Evolutionary conservation across 331 rosid genomes (phyloP).

Genomic region (Quercus phellos): DNA sequence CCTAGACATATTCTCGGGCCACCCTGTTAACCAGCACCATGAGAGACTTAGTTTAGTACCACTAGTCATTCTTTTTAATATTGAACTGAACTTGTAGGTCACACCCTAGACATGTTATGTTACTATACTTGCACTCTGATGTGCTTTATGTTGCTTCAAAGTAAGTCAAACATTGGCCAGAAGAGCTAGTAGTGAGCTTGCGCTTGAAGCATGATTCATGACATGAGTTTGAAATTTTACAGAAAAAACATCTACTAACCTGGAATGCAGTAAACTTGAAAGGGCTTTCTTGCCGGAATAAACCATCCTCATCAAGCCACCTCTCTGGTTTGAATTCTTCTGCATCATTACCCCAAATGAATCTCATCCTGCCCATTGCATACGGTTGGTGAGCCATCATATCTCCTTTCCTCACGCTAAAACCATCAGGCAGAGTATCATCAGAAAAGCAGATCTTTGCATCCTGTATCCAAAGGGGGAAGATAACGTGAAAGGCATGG

Average conservation of each 20-base stretch:
- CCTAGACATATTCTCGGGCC: conserved; percentile 84
- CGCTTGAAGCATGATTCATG: not conserved
- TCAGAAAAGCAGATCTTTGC: conserved; percentile 67
- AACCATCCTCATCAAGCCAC: conserved; percentile 63
- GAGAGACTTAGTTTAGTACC: conserved; percentile 1
- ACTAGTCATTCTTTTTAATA: too few relatives aligned
- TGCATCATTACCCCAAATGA: conserved; percentile 85
- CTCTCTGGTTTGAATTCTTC: conserved; percentile 71
- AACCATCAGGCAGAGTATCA: conserved; percentile 82
- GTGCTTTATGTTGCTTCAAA: not conserved
- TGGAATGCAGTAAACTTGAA: conserved; percentile 85
- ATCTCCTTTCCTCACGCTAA: conserved; percentile 63
- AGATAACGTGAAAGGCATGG: too few relatives aligned
- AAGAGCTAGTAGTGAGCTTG: not conserved
- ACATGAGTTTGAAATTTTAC: not conserved
- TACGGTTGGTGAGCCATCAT: conserved; percentile 66
- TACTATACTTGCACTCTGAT: not conserved
- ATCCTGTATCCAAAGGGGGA: conserved; percentile 38
- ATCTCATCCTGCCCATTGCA: conserved; percentile 92
- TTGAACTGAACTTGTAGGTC: too few relatives aligned
- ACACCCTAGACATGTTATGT: not conserved
- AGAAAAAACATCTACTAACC: conserved; percentile 27
- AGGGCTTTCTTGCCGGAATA: conserved; percentile 62
- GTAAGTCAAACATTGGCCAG: not conserved
- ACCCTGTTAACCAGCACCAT: conserved; percentile 42